Conservation (phyloP, 2,329 filamentous ascomycete species). For the Acephala macrosclerotiorum region DNA sequence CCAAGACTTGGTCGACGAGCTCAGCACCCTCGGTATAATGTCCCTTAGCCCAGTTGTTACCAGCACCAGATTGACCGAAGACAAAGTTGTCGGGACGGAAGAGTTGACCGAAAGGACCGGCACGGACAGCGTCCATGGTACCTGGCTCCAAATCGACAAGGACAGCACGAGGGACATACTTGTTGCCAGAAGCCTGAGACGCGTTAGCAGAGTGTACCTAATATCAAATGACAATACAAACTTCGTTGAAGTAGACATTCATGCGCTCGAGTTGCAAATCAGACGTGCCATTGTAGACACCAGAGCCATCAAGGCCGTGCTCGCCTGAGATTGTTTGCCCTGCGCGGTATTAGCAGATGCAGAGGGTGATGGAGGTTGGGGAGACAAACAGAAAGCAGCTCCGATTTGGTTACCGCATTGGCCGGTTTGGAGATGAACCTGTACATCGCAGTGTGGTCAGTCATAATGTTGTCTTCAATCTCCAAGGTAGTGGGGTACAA, state of each 20-base stretch:
- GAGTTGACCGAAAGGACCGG: constrained; percentile 97
- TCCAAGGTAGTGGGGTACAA: constrained; percentile 41
- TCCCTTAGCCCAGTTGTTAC: constrained; percentile 99
- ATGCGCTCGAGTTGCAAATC: constrained; percentile 99
- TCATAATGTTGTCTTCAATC: constrained; percentile 52
- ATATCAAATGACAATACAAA: constrained; percentile 44
- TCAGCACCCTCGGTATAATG: constrained; percentile 99
- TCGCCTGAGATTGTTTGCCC: constrained; percentile 56
- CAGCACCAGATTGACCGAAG: constrained; percentile 98
- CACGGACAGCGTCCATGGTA: constrained; percentile 99
- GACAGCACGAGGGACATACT: constrained; percentile 98
- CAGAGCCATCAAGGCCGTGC: constrained; percentile 97
- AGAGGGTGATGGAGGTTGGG: not conserved
- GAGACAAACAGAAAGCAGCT: constrained; percentile 63
- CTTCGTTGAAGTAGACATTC: constrained; percentile 99
- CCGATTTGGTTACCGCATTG: constrained; percentile 99
- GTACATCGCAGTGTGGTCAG: constrained; percentile 59
- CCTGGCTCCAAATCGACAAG: constrained; percentile 99
- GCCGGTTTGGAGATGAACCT: constrained; percentile 99
- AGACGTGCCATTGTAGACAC: constrained; percentile 97
- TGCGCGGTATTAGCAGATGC: not conserved
- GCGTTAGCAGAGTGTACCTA: constrained; percentile 38
- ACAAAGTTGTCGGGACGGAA: constrained; percentile 99
- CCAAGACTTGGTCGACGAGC: constrained; percentile 96
- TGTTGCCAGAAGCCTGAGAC: constrained; percentile 88